Evolutionary conservation across 768 basidiomycete species (phyloP).

Genomic region (Russula emetica): DNA sequence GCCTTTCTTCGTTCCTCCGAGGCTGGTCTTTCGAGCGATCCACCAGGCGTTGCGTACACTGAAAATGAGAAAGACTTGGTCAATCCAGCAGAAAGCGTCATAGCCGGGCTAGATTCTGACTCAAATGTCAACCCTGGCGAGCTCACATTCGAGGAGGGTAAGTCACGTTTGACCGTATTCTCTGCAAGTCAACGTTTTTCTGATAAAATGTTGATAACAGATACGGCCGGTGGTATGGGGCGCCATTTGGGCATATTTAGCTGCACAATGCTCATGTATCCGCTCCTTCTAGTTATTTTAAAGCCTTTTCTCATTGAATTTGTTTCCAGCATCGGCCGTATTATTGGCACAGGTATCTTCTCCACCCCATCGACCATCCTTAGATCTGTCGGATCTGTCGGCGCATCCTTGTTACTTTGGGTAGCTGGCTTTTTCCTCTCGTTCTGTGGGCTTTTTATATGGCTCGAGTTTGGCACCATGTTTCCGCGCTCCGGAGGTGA

Average conservation of each 20-base stretch:
- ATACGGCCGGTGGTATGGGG: conserved; percentile 53
- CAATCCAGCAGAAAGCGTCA: background rate
- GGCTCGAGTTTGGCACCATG: conserved; percentile 63
- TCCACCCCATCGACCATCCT: conserved; percentile 59
- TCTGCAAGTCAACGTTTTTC: background rate
- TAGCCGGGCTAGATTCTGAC: conserved; percentile 13
- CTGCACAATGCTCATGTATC: conserved; percentile 51
- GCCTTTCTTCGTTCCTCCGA: background rate
- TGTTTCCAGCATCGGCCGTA: conserved; percentile 43
- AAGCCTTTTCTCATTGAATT: background rate
- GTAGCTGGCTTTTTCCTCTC: conserved; percentile 56
- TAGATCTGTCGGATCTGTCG: conserved; percentile 51
- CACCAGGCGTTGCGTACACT: background rate
- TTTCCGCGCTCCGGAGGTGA: conserved; percentile 59
- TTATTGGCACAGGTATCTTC: conserved; percentile 65
- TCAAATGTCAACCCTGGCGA: conserved; percentile 40
- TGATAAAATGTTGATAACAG: conserved; percentile 30
- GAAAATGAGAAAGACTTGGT: background rate
- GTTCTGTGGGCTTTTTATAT: conserved; percentile 56
- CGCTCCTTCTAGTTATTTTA: background rate
- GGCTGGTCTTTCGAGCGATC: background rate
- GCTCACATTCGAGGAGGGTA: conserved; percentile 50
- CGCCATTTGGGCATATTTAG: conserved; percentile 54
- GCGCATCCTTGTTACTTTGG: conserved; percentile 61
- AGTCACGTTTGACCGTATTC: conserved; percentile 3